phyloP scores from a whole-genome alignment of 441 rosid species.

The Bruguiera hainesii region DNA sequence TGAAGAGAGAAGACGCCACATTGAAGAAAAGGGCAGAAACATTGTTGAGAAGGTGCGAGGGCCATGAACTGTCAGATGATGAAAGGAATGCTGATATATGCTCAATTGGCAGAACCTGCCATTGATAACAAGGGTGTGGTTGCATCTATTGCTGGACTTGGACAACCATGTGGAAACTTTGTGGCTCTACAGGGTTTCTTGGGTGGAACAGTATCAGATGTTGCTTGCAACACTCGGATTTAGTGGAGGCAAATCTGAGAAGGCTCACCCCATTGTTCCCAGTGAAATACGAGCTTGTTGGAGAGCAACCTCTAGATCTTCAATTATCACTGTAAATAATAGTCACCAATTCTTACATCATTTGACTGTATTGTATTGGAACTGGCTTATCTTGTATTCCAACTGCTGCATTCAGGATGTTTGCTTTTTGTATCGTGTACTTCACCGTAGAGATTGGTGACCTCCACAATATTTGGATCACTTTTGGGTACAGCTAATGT shows the following conservation, averaged over 20 bases:
- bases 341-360: neutral
- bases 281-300: neutral
- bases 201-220: neutral
- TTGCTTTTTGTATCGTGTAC: too few species aligned
- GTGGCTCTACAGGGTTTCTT: too few species aligned
- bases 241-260: neutral
- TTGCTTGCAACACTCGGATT: neutral
- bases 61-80: slow-evolving; percentile 25
- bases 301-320: neutral
- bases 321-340: neutral
- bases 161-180: neutral
- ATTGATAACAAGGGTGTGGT: neutral
- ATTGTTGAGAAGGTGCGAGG: slow-evolving; percentile 93
- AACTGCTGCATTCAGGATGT: too few species aligned
- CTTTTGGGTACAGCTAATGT: too few species aligned
- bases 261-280: neutral
- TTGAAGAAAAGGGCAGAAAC: slow-evolving; percentile 74
- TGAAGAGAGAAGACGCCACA: slow-evolving; percentile 79
- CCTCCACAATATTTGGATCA: too few species aligned
- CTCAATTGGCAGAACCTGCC: neutral
- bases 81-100: neutral
- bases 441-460: too few species aligned
- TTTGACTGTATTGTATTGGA: neutral
- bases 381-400: neutral
- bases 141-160: neutral